Conservation (phyloP, 352 stramenopile genomes). For the Globisporangium lucens region DNA sequence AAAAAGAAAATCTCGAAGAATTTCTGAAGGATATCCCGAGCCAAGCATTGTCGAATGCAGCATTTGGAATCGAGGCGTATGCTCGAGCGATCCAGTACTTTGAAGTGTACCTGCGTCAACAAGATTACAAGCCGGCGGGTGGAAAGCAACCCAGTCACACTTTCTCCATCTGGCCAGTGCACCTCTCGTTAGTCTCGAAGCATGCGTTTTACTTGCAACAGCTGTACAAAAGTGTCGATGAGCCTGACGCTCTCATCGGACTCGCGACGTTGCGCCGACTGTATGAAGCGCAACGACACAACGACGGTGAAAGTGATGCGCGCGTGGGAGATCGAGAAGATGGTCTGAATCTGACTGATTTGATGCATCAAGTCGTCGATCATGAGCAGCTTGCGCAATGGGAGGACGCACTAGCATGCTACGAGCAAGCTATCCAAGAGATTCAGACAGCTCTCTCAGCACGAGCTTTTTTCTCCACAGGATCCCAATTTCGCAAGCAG, state of each 20-base stretch:
- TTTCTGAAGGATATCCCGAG: constrained; percentile 75
- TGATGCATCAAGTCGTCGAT: constrained; percentile 71
- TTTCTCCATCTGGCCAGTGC: constrained; percentile 28
- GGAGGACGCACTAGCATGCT: constrained; percentile 74
- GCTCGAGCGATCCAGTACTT: constrained; percentile 76
- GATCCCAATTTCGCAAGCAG: constrained; percentile 2
- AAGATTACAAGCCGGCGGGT: constrained; percentile 21
- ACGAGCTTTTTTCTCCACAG: constrained; percentile 21
- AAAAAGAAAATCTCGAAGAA: constrained; percentile 76
- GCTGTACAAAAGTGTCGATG: constrained; percentile 76
- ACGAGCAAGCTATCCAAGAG: constrained; percentile 75
- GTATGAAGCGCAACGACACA: constrained; percentile 39
- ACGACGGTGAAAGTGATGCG: constrained; percentile 22
- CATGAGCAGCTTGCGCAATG: constrained; percentile 69
- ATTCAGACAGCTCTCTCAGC: constrained; percentile 50
- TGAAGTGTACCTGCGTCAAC: constrained; percentile 62
- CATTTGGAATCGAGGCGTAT: constrained; percentile 67
- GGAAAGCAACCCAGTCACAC: constrained; percentile 6
- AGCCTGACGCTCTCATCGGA: constrained; percentile 59
- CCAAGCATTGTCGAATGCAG: constrained; percentile 60
- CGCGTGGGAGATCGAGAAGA: constrained; percentile 28
- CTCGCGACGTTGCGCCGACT: constrained; percentile 56
- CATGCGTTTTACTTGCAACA: constrained; percentile 73
- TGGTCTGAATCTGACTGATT: constrained; percentile 50
- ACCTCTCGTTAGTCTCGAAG: constrained; percentile 47